phyloP scores from a whole-genome alignment of 805 yeast genomes.

The Yarrowia osloensis region DNA sequence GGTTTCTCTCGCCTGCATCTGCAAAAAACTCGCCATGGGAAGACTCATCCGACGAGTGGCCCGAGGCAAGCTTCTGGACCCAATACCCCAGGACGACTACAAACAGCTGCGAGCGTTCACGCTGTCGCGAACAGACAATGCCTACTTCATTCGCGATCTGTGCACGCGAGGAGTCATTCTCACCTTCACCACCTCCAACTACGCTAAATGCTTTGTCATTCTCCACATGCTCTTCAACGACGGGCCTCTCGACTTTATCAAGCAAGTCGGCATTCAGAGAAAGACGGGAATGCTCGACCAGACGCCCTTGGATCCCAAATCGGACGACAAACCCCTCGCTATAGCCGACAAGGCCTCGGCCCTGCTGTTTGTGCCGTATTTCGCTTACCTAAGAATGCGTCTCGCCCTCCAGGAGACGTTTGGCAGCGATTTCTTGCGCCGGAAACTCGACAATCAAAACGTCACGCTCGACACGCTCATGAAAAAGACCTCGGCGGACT shows the following conservation, averaged over 20 bases:
- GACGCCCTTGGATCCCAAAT: neutral
- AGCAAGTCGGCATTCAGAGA: neutral
- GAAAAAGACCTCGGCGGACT: too few species aligned
- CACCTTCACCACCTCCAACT: constrained; percentile 5
- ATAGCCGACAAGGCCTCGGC: neutral
- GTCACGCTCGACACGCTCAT: neutral
- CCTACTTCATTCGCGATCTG: neutral
- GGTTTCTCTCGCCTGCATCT: neutral
- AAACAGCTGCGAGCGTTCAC: neutral
- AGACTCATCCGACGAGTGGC: neutral
- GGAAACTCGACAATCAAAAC: neutral
- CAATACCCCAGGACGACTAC: constrained; percentile 2
- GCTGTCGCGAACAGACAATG: neutral
- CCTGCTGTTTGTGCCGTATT: neutral
- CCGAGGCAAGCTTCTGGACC: constrained; percentile 11
- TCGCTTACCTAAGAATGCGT: neutral
- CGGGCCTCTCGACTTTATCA: neutral
- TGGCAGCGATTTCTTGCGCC: neutral
- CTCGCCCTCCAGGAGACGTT: neutral
- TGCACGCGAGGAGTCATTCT: constrained; percentile 5
- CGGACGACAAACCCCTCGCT: neutral
- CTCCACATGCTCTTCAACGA: constrained; percentile 19
- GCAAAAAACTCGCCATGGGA: neutral
- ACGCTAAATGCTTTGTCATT: constrained; percentile 4
- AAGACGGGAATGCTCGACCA: neutral